A percentile compares a stretch with the other conserved stretches of the same genome.
phyloP scores from a whole-genome alignment of 805 yeast species.

The Kodamaea sagamina region DNA sequence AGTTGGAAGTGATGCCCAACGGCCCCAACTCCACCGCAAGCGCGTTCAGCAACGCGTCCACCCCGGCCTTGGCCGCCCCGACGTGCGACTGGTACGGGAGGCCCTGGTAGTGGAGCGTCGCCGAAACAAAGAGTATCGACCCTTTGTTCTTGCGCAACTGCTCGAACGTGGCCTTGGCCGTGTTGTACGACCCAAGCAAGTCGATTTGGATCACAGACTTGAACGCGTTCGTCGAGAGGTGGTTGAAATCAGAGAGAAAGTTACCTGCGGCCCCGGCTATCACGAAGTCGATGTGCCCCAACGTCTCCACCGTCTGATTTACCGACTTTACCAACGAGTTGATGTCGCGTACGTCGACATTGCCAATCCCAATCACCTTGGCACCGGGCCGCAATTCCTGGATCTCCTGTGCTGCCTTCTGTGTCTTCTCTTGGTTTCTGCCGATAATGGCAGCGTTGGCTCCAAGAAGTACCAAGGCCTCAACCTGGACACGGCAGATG shows the following conservation, averaged over 20 bases:
- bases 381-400: conserved; percentile 26
- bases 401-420: conserved; percentile 25
- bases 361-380: conserved; percentile 24
- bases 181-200: conserved; percentile 42
- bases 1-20: conserved; percentile 28
- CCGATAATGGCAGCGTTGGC: conserved; percentile 32
- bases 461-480: conserved; percentile 29
- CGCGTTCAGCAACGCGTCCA: conserved; percentile 30
- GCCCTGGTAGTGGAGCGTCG: conserved; percentile 46
- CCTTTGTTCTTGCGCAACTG: conserved; percentile 42
- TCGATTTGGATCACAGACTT: conserved; percentile 41
- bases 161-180: conserved; percentile 41
- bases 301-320: conserved; percentile 25
- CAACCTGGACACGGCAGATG: conserved; percentile 30
- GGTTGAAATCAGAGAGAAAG: conserved; percentile 44
- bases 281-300: conserved; percentile 44
- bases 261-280: conserved; percentile 51
- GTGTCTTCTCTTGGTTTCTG: conserved; percentile 26
- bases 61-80: conserved; percentile 34
- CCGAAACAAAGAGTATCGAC: conserved; percentile 37
- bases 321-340: conserved; percentile 25
- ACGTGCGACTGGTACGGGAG: conserved; percentile 38
- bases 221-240: conserved; percentile 43
- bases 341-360: conserved; percentile 27
- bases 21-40: conserved; percentile 33